phyloP scores from a whole-genome alignment of 192 early-diverging fungal species.

The Backusella tuberculispora region DNA sequence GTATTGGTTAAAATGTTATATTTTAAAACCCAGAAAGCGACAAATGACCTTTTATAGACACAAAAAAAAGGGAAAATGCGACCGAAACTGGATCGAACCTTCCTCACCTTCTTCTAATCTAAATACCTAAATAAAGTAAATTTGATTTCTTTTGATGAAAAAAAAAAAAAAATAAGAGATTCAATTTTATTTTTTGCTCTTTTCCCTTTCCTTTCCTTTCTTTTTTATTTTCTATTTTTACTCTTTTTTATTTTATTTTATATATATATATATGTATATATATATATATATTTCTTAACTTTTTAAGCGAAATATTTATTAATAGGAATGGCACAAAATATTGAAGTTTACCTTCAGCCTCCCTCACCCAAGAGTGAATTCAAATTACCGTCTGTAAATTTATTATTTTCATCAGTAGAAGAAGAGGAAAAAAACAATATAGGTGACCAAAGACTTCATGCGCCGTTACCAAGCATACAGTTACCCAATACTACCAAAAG shows the following conservation, averaged over 20 bases:
- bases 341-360: constrained; percentile 20
- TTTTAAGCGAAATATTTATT: not conserved
- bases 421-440: not conserved
- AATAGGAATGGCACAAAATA: constrained; percentile 1
- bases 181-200: not conserved
- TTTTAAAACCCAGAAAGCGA: constrained; percentile 6
- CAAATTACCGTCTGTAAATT: constrained; percentile 15
- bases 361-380: constrained; percentile 10
- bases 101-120: constrained; percentile 12
- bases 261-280: not conserved
- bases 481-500: not conserved
- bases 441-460: not conserved
- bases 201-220: not conserved
- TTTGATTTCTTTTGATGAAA: constrained; percentile 13
- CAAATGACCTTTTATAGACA: not conserved
- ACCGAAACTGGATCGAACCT: constrained; percentile 14
- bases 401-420: constrained; percentile 8
- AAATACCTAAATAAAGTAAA: constrained; percentile 25
- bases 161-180: constrained; percentile 3
- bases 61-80: constrained; percentile 6
- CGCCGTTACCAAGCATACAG: constrained; percentile 15
- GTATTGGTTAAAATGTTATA: constrained; percentile 2
- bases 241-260: not conserved
- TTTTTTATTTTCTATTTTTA: not conserved
- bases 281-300: not conserved